Evolutionary conservation across 352 stramenopile species (phyloP).

Genomic region (Phytophthora pinifolia): DNA sequence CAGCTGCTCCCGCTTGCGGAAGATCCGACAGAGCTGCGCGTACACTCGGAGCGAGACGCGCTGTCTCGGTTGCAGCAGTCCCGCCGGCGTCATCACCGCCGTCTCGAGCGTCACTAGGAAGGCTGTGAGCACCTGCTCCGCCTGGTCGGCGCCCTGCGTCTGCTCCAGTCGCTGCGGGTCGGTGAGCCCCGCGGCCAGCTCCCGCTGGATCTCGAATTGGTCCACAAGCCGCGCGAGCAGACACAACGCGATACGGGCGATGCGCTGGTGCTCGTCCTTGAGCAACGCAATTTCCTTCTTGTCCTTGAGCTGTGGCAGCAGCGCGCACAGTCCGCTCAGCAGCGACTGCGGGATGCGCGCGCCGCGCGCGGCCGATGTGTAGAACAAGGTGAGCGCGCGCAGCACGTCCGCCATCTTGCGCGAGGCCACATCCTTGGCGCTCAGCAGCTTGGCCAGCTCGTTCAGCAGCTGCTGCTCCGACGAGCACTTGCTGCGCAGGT

Average conservation of each 20-base stretch:
- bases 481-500: conserved; percentile 67
- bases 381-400: conserved; percentile 73
- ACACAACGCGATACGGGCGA: conserved; percentile 61
- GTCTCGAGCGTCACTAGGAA: conserved; percentile 57
- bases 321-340: conserved; percentile 58
- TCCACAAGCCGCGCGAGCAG: conserved; percentile 63
- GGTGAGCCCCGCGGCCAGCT: conserved; percentile 14
- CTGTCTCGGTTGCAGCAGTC: conserved; percentile 43
- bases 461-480: conserved; percentile 87
- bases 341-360: conserved; percentile 57
- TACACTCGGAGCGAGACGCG: conserved; percentile 60
- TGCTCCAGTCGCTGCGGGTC: conserved; percentile 20
- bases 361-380: conserved; percentile 56
- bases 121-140: conserved; percentile 37
- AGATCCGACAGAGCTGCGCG: conserved; percentile 51
- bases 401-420: conserved; percentile 74
- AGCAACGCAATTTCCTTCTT: conserved; percentile 49
- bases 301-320: conserved; percentile 75
- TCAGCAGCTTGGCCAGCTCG: conserved; percentile 66
- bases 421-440: conserved; percentile 57
- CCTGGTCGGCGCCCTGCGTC: conserved; percentile 50
- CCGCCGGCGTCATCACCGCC: conserved; percentile 47
- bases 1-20: conserved; percentile 49
- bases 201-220: conserved; percentile 52
- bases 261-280: conserved; percentile 61